Base-by-base conservation (phyloP, 2,329 filamentous ascomycete genomes). In the Beauveria medogensis region DNA sequence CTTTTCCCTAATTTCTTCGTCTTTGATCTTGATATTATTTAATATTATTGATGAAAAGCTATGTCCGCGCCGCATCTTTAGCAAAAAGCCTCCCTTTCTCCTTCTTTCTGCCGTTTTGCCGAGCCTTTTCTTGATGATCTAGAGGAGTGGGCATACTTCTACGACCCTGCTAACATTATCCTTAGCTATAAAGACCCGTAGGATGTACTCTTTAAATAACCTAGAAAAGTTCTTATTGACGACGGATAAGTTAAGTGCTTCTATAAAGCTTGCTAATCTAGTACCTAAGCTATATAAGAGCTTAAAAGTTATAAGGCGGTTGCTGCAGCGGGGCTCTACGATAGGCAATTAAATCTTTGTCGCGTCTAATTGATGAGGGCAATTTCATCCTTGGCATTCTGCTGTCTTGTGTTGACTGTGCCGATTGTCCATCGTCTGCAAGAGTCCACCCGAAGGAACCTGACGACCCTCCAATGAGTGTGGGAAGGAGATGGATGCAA, bases 61-160 rank as follows among this genome's bases (percentile, higher is more conserved):
- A 30, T 30, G 7, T 18, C 53, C n/a, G 22, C 53, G 41, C 26
- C n/a, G n/a, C 5, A 34, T 55, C 10, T 47, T 55, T 4, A 12
- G 26, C 5, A 30, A 53, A 5, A 1, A 30, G 5, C 34, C 14
- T 1, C 63, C 63, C 5, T 26, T 62, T 44, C 16, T 1, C 63
- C 63, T 10, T 67, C 65, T 7, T 64, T 62, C 20, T 8, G 58
- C 44, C 47, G 22, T 51, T 66, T 66, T 22, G 53, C 65, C 8
- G 53, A 67, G 2, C 51, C 62, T 20, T 63, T 69, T 16, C 59
- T 66, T 5, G 59, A 65, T 20, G 63, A 69, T 16, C 10, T 69
- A 12, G 64, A 68, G 56, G 64, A 57, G 7, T 69, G 63, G 65
- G 65, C 67, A 30, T 12, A 41, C 2, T 65, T 66, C 9, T 69